Conservation (phyloP, 2,329 filamentous ascomycete species). For the Lecanoromycetidae sp. region DNA sequence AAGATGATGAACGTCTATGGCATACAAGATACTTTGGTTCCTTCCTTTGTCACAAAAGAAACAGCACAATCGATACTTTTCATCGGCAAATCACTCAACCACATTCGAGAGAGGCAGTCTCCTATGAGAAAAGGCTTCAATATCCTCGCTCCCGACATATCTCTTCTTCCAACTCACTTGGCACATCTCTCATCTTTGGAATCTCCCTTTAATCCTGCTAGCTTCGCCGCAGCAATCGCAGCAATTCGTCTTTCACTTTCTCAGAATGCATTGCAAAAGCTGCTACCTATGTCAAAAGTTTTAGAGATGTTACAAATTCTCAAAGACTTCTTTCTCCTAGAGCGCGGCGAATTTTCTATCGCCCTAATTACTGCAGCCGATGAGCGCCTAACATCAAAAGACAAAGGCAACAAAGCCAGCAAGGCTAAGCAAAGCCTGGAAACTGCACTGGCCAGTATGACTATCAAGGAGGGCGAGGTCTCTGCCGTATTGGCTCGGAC, state of each 20-base stretch:
- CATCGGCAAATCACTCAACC: constrained; percentile 77
- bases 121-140: constrained; percentile 23
- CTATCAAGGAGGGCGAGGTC: constrained; percentile 79
- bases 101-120: constrained; percentile 49
- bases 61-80: constrained; percentile 79
- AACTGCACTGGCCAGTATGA: constrained; percentile 48
- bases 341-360: constrained; percentile 82
- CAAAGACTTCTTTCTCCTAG: constrained; percentile 76
- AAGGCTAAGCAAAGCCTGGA: constrained; percentile 39
- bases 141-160: constrained; percentile 19
- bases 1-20: constrained; percentile 18
- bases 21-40: constrained; percentile 50
- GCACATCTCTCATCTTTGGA: constrained; percentile 22
- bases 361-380: constrained; percentile 78
- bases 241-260: constrained; percentile 72
- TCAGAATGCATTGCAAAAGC: constrained; percentile 66
- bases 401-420: constrained; percentile 49
- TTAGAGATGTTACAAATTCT: constrained; percentile 65
- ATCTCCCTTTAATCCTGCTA: constrained; percentile 17
- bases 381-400: constrained; percentile 60
- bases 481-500: constrained; percentile 62
- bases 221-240: constrained; percentile 45
- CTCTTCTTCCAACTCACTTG: constrained; percentile 23
- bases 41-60: constrained; percentile 62
- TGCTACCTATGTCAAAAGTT: constrained; percentile 67